phyloP scores from a whole-genome alignment of 2,329 filamentous ascomycete genomes.

The Chrysoporthe deuterocubensis region DNA sequence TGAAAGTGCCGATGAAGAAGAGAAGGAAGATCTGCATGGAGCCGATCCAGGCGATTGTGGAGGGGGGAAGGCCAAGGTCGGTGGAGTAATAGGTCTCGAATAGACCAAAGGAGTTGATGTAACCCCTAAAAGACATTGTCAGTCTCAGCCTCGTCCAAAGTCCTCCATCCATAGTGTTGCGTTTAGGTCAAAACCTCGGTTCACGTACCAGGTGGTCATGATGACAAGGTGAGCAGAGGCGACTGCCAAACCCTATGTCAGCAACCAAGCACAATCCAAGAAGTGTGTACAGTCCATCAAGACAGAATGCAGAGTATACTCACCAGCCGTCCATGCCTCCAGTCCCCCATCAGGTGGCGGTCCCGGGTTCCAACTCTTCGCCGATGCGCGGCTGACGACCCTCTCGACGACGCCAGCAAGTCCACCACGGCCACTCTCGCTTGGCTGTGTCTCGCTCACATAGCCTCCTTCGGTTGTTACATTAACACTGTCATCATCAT shows the following conservation, averaged over 20 bases:
- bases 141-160: background rate
- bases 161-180: slow-evolving; percentile 7
- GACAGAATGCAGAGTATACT: slow-evolving; percentile 28
- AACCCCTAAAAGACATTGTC: slow-evolving; percentile 43
- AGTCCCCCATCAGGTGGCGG: slow-evolving; percentile 57
- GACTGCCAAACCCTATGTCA: slow-evolving; percentile 33
- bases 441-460: slow-evolving; percentile 8
- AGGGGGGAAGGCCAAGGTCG: slow-evolving; percentile 44
- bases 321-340: slow-evolving; percentile 51
- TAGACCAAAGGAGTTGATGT: slow-evolving; percentile 59
- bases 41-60: slow-evolving; percentile 59
- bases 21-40: slow-evolving; percentile 58
- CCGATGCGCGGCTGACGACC: slow-evolving; percentile 47
- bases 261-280: background rate
- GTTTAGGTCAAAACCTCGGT: background rate
- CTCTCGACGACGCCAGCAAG: slow-evolving; percentile 40
- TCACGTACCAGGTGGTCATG: slow-evolving; percentile 52
- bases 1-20: slow-evolving; percentile 58
- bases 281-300: background rate
- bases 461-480: background rate
- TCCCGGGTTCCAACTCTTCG: slow-evolving; percentile 45
- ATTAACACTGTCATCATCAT: background rate
- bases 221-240: slow-evolving; percentile 50
- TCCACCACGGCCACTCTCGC: slow-evolving; percentile 31
- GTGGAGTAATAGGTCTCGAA: slow-evolving; percentile 58